These are phyloP conservation scores for Thalassiosira oceanica DNA, from an alignment of 352 stramenopile species.

Conservation along the genomic window DNA sequence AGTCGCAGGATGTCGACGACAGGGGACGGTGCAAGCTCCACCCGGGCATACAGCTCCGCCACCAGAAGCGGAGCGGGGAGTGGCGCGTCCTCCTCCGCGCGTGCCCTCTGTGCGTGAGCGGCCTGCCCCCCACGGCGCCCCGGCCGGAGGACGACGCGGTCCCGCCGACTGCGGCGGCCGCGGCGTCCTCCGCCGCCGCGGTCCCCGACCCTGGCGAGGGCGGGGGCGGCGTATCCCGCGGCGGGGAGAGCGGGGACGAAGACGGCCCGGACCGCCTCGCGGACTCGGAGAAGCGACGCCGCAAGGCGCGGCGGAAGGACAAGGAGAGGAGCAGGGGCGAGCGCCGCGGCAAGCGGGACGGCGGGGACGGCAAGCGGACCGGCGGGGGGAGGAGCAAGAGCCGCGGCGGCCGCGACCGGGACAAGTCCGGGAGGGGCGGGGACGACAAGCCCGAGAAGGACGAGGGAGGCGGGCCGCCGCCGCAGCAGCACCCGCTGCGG, in stretches of 20 bases:
- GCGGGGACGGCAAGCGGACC: neutral
- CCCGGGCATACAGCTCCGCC: constrained; percentile 31
- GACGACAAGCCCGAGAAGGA: too few relatives aligned
- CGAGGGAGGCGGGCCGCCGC: too few relatives aligned
- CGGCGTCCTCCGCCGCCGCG: neutral
- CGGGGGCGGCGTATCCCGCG: neutral
- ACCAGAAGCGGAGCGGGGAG: constrained; percentile 24
- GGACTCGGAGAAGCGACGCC: neutral
- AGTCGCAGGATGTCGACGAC: neutral
- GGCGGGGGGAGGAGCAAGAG: neutral
- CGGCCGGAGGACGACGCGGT: neutral
- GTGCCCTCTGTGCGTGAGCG: constrained; percentile 39
- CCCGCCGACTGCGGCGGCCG: neutral
- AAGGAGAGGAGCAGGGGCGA: neutral
- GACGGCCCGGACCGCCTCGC: neutral
- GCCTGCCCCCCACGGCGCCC: constrained; percentile 22
- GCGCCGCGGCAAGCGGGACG: neutral
- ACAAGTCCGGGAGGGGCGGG: neutral
- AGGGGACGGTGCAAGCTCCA: constrained; percentile 20
- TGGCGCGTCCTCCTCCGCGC: constrained; percentile 28
- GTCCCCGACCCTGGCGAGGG: neutral
- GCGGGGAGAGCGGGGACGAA: neutral
- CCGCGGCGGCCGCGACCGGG: neutral
- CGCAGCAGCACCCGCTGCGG: too few relatives aligned
- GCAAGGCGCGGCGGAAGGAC: neutral